Evolutionary conservation across 768 basidiomycete genomes (phyloP).

Genomic region (Leccinum disarticulatum): DNA sequence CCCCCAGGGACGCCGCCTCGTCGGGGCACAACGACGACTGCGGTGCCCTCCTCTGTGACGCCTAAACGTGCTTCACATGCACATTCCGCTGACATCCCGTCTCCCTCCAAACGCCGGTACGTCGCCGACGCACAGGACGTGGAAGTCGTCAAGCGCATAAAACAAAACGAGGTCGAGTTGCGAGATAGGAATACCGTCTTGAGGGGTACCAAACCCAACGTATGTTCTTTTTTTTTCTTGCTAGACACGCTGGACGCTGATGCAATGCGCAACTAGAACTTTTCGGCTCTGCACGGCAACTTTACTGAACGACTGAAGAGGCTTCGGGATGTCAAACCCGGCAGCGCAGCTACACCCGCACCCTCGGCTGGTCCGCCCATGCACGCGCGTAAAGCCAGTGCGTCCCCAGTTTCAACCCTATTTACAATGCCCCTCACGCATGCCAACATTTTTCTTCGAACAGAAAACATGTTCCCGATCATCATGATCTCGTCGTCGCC

Average conservation of each 20-base stretch:
- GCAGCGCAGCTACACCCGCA: conserved; percentile 40
- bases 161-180: conserved; percentile 71
- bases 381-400: conserved; percentile 70
- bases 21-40: conserved; percentile 14
- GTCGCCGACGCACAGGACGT: conserved; percentile 74
- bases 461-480: conserved; percentile 84
- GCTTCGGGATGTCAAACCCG: conserved; percentile 63
- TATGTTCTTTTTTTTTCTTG: conserved; percentile 36
- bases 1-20: conserved; percentile 60
- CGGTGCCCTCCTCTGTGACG: conserved; percentile 1
- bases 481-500: conserved; percentile 96
- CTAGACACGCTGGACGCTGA: not conserved
- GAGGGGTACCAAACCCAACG: conserved; percentile 81
- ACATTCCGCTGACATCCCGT: conserved; percentile 31
- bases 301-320: conserved; percentile 80
- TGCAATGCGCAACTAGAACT: conserved; percentile 59
- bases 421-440: too few species aligned
- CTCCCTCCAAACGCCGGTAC: conserved; percentile 73
- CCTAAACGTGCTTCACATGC: conserved; percentile 23
- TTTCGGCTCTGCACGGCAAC: conserved; percentile 61
- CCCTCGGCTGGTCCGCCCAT: conserved; percentile 39
- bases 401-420: conserved; percentile 23
- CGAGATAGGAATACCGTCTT: conserved; percentile 81
- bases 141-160: conserved; percentile 85
- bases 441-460: not conserved